These are phyloP conservation scores for Yarrowia osloensis DNA, from an alignment of 805 yeast genomes.

Conservation along the genomic window DNA sequence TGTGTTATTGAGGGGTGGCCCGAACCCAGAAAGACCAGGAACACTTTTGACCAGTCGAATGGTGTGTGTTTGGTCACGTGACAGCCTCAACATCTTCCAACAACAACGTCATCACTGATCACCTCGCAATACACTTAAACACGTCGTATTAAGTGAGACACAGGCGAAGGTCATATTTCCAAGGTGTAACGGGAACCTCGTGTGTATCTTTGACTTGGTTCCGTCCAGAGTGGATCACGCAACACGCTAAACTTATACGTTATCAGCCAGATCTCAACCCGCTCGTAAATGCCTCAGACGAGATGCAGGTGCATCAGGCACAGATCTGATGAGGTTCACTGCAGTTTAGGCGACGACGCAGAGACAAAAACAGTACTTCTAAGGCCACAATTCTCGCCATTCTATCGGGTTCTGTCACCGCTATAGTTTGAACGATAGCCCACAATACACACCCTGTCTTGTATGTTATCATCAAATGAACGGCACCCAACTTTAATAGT, in stretches of 20 bases:
- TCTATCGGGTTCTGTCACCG: not conserved
- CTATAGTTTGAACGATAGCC: not conserved
- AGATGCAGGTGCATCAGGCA: not conserved
- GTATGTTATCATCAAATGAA: slow-evolving; percentile 9
- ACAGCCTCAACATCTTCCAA: too few species aligned
- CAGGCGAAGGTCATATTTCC: not conserved
- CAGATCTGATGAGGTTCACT: not conserved
- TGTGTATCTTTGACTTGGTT: not conserved
- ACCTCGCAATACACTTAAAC: not conserved
- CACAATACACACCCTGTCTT: not conserved
- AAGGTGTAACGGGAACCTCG: not conserved
- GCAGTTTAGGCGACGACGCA: not conserved
- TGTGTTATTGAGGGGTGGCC: too few species aligned
- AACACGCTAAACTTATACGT: not conserved
- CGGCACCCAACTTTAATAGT: slow-evolving; percentile 5
- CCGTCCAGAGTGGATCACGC: not conserved
- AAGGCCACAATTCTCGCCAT: too few species aligned
- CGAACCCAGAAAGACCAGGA: too few species aligned
- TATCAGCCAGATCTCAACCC: not conserved
- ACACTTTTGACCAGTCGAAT: too few species aligned
- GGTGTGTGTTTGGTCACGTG: too few species aligned
- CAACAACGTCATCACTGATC: not conserved
- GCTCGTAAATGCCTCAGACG: not conserved
- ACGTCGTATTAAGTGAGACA: not conserved
- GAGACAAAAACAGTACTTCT: too few species aligned